phyloP scores from a whole-genome alignment of 129 eudicot genomes.

The Pittosporum tobira region DNA sequence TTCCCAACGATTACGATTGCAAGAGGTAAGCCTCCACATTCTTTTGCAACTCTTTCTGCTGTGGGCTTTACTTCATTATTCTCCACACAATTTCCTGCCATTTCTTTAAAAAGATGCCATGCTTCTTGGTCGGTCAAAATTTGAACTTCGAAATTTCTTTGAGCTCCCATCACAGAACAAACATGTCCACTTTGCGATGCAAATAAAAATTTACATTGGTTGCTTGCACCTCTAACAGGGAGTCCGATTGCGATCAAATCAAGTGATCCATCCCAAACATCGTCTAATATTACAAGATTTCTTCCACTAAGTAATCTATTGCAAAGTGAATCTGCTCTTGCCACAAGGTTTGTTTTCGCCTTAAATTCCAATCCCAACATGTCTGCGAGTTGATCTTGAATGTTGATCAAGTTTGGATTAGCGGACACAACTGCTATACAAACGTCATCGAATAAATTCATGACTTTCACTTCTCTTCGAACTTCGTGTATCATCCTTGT shows the following conservation, averaged over 20 bases:
- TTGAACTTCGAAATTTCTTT: not conserved
- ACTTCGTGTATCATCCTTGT: not conserved
- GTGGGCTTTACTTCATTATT: not conserved
- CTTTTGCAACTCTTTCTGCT: constrained; percentile 13
- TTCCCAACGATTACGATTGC: constrained; percentile 14
- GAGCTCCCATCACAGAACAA: constrained; percentile 4
- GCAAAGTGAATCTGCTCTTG: constrained; percentile 1
- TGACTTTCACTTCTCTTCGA: too few species aligned
- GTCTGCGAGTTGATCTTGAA: constrained; percentile 12
- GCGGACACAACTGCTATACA: constrained; percentile 6
- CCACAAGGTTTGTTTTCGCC: not conserved
- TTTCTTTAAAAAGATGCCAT: constrained; percentile 17
- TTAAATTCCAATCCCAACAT: not conserved
- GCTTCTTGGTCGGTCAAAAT: constrained; percentile 7
- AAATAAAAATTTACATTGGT: constrained; percentile 8
- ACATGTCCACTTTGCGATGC: constrained; percentile 13
- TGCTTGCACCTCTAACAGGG: not conserved
- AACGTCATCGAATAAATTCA: constrained; percentile 2
- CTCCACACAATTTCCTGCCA: not conserved
- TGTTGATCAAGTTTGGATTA: constrained; percentile 1
- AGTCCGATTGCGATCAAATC: constrained; percentile 18
- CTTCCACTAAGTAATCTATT: not conserved
- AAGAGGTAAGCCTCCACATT: constrained; percentile 25
- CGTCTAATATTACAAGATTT: constrained; percentile 23
- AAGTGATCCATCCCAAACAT: constrained; percentile 18